These are phyloP conservation scores for Candida pseudoglaebosa DNA, from an alignment of 805 yeast species.

Conservation along the genomic window DNA sequence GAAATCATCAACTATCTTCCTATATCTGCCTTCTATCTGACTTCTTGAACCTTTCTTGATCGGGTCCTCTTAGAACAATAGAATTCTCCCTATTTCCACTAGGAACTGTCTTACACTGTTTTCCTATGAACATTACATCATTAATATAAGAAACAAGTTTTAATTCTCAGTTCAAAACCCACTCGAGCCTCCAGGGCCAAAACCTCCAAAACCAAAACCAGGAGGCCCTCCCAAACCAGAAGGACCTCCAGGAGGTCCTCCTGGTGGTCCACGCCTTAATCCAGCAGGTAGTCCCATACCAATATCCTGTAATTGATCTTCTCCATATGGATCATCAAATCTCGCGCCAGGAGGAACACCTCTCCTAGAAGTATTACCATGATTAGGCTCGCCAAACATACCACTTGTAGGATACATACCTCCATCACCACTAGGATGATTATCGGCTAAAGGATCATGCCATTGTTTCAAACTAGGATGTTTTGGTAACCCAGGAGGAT, in stretches of 20 bases:
- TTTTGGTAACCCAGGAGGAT: slow-evolving; percentile 41
- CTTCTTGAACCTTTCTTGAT: too few relatives aligned
- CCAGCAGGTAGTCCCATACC: slow-evolving; percentile 47
- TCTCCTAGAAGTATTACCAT: slow-evolving; percentile 22
- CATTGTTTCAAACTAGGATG: slow-evolving; percentile 42
- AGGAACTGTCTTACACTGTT: too few relatives aligned
- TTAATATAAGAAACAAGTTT: too few relatives aligned
- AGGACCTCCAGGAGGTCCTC: slow-evolving; percentile 8
- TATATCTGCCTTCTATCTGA: too few relatives aligned
- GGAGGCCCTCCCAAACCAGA: slow-evolving; percentile 5
- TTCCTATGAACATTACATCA: too few relatives aligned
- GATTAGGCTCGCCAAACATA: slow-evolving; percentile 32
- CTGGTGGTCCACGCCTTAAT: slow-evolving; percentile 18
- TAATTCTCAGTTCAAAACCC: not conserved
- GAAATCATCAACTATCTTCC: too few relatives aligned
- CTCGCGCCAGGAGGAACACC: slow-evolving; percentile 48
- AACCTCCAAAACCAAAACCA: slow-evolving; percentile 9
- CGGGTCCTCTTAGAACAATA: too few relatives aligned
- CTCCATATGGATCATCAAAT: slow-evolving; percentile 48
- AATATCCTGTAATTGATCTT: slow-evolving; percentile 39
- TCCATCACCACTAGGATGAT: slow-evolving; percentile 24
- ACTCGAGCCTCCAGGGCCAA: slow-evolving; percentile 7
- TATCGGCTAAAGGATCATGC: slow-evolving; percentile 37
- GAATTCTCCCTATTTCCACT: too few relatives aligned
- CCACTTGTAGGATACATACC: slow-evolving; percentile 63